Evolutionary conservation across 345 rosid genomes (phyloP), one percentile per base, ranked within the genome.

Genomic region (Eucalyptus marginata): DNA sequence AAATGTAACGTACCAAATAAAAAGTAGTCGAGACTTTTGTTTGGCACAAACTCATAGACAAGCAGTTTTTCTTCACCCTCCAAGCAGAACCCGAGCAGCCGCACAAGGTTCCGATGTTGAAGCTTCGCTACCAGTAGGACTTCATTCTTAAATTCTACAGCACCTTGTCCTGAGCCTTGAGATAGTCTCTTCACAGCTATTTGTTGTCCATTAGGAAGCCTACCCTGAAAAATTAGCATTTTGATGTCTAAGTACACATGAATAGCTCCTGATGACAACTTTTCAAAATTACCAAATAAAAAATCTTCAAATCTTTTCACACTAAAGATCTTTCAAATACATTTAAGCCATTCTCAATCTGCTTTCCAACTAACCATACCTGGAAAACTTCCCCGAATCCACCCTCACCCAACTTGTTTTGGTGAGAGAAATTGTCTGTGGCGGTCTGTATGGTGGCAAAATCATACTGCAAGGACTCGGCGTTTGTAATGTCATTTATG

Each of bases 111-210:
- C 46, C 93, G 87, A 89, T 96, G 97, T 86, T 96, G 97, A 46
- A 96, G 92, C 88, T 92, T 93, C 1, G 95, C 90, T 31, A 96
- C 93, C 31, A 95, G 87, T 9, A 90, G 44, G 22, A 95, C 94
- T 87, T 96, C 97, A 20, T 94, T 96, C 89, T 89, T 91, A 54
- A 96, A 94, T 86, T 96, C 96, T 86, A 79, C 88, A 0, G 88
- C 86, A 15, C 98, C 99, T 91, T 95, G 96, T 14, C 95, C 92
- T 0, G 99, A 96, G 17, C 86, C 88, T 14, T 91, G 84, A 15
- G 95, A 93, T 10, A 95, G 90, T 88, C 95, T 92, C 90, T 96
- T 96, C 54, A 96, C 95, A 4, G 96, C 98, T 40, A 96, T 92
- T 36, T 92, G 83, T 36, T 71, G 83, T 71, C 83, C 46, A 10